A percentile compares a stretch with the other conserved stretches of the same genome.
Evolutionary conservation across 2,329 filamentous ascomycete genomes (phyloP).

Genomic region (Cercospora sojina): DNA sequence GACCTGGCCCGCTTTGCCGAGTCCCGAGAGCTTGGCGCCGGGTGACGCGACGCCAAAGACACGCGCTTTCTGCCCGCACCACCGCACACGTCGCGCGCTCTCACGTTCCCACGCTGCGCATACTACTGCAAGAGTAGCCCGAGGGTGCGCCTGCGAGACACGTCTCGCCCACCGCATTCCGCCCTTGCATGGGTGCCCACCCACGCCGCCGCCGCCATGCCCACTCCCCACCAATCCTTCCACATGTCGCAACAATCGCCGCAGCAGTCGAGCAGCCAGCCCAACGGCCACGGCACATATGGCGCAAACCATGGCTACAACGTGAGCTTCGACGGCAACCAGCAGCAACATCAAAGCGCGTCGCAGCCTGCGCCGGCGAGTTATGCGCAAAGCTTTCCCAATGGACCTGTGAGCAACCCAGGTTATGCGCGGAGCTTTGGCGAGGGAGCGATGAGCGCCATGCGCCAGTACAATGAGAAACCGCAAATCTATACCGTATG

Average conservation of each 20-base stretch:
- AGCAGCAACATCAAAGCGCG: conserved; percentile 26
- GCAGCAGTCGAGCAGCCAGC: conserved; percentile 25
- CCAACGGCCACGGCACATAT: conserved; percentile 23
- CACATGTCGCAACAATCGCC: conserved; percentile 27
- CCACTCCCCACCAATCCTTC: conserved; percentile 32
- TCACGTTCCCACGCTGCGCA: background rate
- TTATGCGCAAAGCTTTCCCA: conserved; percentile 37
- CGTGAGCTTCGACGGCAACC: conserved; percentile 34
- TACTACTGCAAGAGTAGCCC: background rate
- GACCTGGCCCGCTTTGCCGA: background rate
- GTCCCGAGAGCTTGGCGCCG: background rate
- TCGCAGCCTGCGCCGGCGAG: conserved; percentile 25
- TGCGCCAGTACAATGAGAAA: conserved; percentile 36
- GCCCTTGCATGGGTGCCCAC: conserved; percentile 17
- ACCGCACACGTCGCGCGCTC: conserved; percentile 9
- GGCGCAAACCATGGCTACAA: conserved; percentile 30
- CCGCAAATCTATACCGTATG: conserved; percentile 54
- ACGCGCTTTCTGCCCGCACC: conserved; percentile 1
- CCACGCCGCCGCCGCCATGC: conserved; percentile 28
- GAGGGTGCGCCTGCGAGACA: background rate
- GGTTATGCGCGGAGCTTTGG: conserved; percentile 41
- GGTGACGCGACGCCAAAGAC: background rate
- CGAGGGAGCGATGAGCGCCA: conserved; percentile 28
- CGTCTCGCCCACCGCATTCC: background rate
- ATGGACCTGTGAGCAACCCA: conserved; percentile 39